These are phyloP conservation scores for Cyberlindnera mycetangii DNA, from an alignment of 805 yeast genomes.

Conservation along the genomic window DNA sequence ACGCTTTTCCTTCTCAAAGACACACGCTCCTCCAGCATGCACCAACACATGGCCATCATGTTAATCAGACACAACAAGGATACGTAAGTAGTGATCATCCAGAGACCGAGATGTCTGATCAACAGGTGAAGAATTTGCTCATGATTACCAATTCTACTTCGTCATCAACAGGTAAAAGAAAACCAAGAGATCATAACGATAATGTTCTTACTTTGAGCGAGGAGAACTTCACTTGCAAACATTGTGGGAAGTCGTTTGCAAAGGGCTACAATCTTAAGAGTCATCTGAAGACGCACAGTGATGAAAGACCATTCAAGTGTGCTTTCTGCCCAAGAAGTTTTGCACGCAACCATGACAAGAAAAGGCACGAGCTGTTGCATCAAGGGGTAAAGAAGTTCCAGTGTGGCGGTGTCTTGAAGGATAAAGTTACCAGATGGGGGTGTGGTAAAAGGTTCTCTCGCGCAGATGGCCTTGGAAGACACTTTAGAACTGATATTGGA, in stretches of 20 bases:
- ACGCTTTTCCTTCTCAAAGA: neutral
- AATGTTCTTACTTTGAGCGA: neutral
- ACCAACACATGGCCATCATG: neutral
- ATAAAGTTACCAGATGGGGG: conserved; percentile 65
- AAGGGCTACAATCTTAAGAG: conserved; percentile 79
- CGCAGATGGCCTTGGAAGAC: conserved; percentile 75
- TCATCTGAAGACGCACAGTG: conserved; percentile 74
- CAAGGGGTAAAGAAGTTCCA: conserved; percentile 67
- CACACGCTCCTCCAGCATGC: neutral
- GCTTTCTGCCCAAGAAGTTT: conserved; percentile 61
- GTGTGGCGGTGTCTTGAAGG: conserved; percentile 59
- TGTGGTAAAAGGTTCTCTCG: conserved; percentile 73
- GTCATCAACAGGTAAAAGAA: conserved; percentile 13
- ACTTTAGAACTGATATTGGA: conserved; percentile 74
- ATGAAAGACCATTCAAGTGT: conserved; percentile 69
- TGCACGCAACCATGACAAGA: conserved; percentile 75
- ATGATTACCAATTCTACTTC: conserved; percentile 8
- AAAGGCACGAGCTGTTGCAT: conserved; percentile 74
- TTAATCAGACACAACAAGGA: neutral
- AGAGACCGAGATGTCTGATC: conserved; percentile 6
- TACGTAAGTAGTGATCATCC: neutral
- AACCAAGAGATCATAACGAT: conserved; percentile 6
- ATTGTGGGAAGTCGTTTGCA: conserved; percentile 73
- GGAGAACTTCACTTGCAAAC: conserved; percentile 45
- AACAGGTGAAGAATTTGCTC: conserved; percentile 12